Conservation (phyloP, 2,329 filamentous ascomycete species). For the Epichloe bromicola region DNA sequence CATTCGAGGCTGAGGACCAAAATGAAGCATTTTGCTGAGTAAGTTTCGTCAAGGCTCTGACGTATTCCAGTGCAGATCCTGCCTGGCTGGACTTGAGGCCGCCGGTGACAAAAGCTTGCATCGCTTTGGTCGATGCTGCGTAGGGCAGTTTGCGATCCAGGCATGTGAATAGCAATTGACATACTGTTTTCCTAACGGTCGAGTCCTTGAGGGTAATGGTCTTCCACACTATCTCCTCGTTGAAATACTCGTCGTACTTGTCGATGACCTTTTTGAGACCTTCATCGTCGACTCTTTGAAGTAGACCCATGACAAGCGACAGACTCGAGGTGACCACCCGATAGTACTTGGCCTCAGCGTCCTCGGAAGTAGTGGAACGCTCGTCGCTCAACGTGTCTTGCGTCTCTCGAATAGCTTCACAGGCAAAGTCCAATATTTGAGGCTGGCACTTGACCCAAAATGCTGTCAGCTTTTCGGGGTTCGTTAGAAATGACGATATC, state of each 20-base stretch:
- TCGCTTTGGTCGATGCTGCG: conserved; percentile 36
- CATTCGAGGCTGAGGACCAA: conserved; percentile 48
- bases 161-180: conserved; percentile 36
- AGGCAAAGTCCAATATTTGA: conserved; percentile 71
- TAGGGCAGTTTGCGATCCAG: conserved; percentile 36
- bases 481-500: conserved; percentile 60
- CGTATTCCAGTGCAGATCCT: conserved; percentile 60
- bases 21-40: conserved; percentile 52
- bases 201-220: conserved; percentile 50
- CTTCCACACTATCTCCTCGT: conserved; percentile 53
- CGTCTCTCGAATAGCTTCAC: conserved; percentile 69
- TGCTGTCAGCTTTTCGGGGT: conserved; percentile 59
- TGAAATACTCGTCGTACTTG: conserved; percentile 54
- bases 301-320: conserved; percentile 39
- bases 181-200: conserved; percentile 36
- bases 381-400: conserved; percentile 77
- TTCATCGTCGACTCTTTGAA: conserved; percentile 28
- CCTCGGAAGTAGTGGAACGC: conserved; percentile 68
- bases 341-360: conserved; percentile 74
- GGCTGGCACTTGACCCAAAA: conserved; percentile 75
- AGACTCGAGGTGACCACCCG: conserved; percentile 52
- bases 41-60: conserved; percentile 52
- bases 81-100: conserved; percentile 59
- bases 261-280: conserved; percentile 48
- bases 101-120: conserved; percentile 53